Conservation (phyloP, 1,284 basidiomycete genomes). For the Tilletia walkeri region DNA sequence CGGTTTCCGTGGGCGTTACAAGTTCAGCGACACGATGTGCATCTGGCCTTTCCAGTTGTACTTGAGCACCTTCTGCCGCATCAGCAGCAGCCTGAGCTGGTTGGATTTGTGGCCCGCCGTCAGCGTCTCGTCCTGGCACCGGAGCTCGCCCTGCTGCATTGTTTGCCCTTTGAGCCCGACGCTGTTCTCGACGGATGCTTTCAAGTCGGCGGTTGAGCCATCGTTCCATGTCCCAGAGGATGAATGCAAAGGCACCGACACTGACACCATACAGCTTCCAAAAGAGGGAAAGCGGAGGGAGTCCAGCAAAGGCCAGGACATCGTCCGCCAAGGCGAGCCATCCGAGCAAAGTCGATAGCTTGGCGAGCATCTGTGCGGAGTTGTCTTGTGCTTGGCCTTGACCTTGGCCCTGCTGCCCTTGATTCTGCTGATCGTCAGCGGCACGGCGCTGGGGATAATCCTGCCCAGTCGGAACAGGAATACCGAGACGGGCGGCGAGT, state of each 20-base stretch:
- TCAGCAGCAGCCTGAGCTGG: neutral
- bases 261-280: constrained; percentile 6
- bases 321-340: neutral
- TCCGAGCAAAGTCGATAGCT: neutral
- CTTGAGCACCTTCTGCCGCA: too few relatives aligned
- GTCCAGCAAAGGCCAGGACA: neutral
- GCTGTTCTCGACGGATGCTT: neutral
- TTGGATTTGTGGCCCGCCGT: neutral
- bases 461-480: constrained; percentile 9
- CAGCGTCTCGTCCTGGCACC: neutral
- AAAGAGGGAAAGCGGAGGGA: neutral
- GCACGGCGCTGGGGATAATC: neutral
- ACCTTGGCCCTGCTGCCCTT: neutral
- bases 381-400: neutral
- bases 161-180: neutral
- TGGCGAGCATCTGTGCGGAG: neutral
- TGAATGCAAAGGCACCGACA: neutral
- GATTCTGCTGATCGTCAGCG: neutral
- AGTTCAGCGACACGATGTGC: neutral
- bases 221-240: constrained; percentile 15
- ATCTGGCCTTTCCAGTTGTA: too few relatives aligned
- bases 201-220: neutral
- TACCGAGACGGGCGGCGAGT: neutral
- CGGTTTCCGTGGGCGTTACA: neutral
- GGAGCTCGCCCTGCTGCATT: neutral